These are phyloP conservation scores for Leishmania turanica DNA, from an alignment of 208 protist genomes.

Conservation along the genomic window DNA sequence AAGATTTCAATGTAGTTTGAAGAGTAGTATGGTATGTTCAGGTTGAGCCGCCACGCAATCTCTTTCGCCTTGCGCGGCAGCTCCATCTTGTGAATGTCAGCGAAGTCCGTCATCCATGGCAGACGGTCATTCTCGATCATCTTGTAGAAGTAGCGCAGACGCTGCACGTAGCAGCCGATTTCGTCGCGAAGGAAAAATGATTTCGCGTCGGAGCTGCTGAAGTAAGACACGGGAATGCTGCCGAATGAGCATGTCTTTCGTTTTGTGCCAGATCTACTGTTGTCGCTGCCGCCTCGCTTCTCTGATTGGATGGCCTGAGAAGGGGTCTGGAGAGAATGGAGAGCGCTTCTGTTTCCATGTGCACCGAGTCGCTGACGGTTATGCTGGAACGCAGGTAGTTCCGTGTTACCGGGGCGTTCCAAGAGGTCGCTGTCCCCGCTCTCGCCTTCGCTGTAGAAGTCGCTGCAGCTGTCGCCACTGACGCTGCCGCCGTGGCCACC, in stretches of 20 bases:
- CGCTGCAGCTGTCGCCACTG: slow-evolving; percentile 19
- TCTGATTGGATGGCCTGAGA: neutral
- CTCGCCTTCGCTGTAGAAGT: slow-evolving; percentile 35
- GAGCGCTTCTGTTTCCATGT: neutral
- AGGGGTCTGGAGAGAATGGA: neutral
- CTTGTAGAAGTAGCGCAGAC: slow-evolving; percentile 24
- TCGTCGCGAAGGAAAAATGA: slow-evolving; percentile 36
- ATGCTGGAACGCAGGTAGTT: neutral
- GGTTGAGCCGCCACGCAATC: slow-evolving; percentile 55
- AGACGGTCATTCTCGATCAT: slow-evolving; percentile 60
- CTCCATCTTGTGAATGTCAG: slow-evolving; percentile 53
- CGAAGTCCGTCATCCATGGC: slow-evolving; percentile 78
- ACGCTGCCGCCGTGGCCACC: neutral
- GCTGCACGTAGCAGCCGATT: slow-evolving; percentile 12
- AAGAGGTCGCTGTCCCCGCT: slow-evolving; percentile 19
- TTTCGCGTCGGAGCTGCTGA: slow-evolving; percentile 26
- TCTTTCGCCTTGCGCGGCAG: slow-evolving; percentile 51
- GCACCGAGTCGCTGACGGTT: neutral
- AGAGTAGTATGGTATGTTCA: slow-evolving; percentile 86
- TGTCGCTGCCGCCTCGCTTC: neutral
- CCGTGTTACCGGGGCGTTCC: slow-evolving; percentile 5
- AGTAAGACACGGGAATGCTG: slow-evolving; percentile 39
- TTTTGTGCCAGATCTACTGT: neutral
- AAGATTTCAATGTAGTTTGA: slow-evolving; percentile 79
- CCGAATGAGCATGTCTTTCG: neutral